A percentile compares a stretch with the other conserved stretches of the same genome.
These are phyloP conservation scores for Taxawa tesnikishii DNA, from an alignment of 2,329 filamentous ascomycete genomes.

Conservation along the genomic window DNA sequence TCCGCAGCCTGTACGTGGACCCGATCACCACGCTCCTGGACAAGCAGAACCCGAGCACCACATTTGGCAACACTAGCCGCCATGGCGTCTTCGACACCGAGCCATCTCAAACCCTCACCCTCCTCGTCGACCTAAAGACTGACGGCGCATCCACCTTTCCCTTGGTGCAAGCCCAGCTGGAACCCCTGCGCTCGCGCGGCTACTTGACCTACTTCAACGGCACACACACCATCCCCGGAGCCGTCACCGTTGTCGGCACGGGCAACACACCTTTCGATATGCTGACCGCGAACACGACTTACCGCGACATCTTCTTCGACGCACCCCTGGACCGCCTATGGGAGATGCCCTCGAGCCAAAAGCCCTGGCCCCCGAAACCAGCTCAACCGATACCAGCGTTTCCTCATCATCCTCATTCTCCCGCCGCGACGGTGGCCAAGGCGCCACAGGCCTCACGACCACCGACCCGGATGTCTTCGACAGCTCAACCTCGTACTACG, in stretches of 20 bases:
- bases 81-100: constrained; percentile 40
- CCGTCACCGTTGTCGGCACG: constrained; percentile 57
- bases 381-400: no score
- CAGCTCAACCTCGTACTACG: constrained; percentile 52
- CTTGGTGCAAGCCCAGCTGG: constrained; percentile 41
- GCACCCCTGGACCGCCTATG: constrained; percentile 43
- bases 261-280: constrained; percentile 50
- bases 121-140: constrained; percentile 62
- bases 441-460: constrained; percentile 24
- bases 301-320: constrained; percentile 51
- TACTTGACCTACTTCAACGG: constrained; percentile 40
- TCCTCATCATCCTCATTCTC: background rate
- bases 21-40: constrained; percentile 49
- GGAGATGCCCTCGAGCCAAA: constrained; percentile 13
- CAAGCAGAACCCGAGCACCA: constrained; percentile 36
- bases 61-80: constrained; percentile 31
- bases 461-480: constrained; percentile 34
- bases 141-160: constrained; percentile 39
- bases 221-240: constrained; percentile 37
- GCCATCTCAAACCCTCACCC: constrained; percentile 33
- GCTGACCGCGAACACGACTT: constrained; percentile 38
- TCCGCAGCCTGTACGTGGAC: constrained; percentile 51
- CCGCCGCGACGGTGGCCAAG: constrained; percentile 26
- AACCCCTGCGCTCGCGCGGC: constrained; percentile 45
- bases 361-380: constrained; percentile 1